These are phyloP conservation scores for Hypomyces rosellus DNA, from an alignment of 2,329 filamentous ascomycete species.

Conservation along the genomic window DNA sequence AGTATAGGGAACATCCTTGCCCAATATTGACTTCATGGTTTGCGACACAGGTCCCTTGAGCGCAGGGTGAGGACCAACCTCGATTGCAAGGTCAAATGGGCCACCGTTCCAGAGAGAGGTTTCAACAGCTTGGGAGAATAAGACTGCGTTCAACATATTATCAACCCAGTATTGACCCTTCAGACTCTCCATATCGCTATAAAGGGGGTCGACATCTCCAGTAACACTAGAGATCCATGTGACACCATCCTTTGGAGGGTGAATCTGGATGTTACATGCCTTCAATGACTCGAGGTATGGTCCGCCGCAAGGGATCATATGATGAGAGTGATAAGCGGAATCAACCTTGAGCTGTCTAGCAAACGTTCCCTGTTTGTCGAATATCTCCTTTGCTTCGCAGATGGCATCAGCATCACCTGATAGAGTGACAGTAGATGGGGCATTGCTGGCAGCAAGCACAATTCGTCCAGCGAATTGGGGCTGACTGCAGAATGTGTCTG, in stretches of 20 bases:
- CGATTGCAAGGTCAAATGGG: conserved; percentile 18
- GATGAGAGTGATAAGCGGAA: conserved; percentile 43
- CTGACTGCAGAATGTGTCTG: conserved; percentile 4
- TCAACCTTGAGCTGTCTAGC: conserved; percentile 34
- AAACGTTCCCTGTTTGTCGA: conserved; percentile 24
- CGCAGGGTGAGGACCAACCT: conserved; percentile 43
- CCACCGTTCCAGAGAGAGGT: conserved; percentile 1
- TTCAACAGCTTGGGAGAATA: conserved; percentile 17
- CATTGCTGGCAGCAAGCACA: conserved; percentile 21
- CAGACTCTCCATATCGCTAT: neutral
- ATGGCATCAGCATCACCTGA: conserved; percentile 26
- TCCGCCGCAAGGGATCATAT: conserved; percentile 31
- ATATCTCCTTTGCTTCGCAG: conserved; percentile 15
- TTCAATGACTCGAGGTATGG: conserved; percentile 13
- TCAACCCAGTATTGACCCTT: conserved; percentile 18
- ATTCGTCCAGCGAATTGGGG: conserved; percentile 16
- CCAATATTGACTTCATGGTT: conserved; percentile 20
- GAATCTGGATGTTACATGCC: conserved; percentile 4
- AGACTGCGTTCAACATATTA: conserved; percentile 20
- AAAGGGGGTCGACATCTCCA: conserved; percentile 16
- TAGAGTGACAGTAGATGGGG: conserved; percentile 17
- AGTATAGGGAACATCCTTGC: conserved; percentile 11
- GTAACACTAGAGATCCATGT: conserved; percentile 22
- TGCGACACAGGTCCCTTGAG: conserved; percentile 41
- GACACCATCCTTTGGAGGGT: neutral